phyloP scores from a whole-genome alignment of 2,329 filamentous ascomycete genomes.

The Colletotrichum noveboracense region DNA sequence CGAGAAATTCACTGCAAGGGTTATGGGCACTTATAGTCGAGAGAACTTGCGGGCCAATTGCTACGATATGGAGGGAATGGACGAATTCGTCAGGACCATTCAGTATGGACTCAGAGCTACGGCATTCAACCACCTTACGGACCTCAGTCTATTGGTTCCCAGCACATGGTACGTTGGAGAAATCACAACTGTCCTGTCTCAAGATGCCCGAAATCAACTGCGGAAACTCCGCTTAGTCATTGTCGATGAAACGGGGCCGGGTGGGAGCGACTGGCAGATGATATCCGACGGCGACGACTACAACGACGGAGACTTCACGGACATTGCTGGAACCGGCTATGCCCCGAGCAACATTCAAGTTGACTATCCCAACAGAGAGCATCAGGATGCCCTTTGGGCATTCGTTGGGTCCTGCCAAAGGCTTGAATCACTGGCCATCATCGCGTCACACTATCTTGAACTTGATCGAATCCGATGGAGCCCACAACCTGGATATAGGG shows the following conservation, averaged over 20 bases:
- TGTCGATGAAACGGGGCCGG: not conserved
- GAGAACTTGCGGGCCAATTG: not conserved
- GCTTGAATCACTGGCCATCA: not conserved
- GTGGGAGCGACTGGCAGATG: not conserved
- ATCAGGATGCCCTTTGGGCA: not conserved
- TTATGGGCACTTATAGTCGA: not conserved
- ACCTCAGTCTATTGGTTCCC: not conserved
- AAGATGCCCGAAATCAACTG: not conserved
- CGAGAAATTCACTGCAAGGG: not conserved
- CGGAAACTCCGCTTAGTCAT: not conserved
- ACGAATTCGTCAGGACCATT: not conserved
- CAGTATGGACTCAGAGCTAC: not conserved
- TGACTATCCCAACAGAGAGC: not conserved
- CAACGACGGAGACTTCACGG: not conserved
- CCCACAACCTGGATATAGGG: not conserved
- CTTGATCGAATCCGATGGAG: not conserved
- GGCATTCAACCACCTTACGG: not conserved
- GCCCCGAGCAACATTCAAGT: constrained; percentile 4
- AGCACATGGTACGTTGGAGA: not conserved
- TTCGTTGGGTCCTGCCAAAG: not conserved
- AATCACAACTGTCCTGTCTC: not conserved
- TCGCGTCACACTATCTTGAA: not conserved
- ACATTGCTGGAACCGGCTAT: not conserved
- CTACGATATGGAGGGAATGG: not conserved
- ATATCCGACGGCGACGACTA: not conserved